Percentiles rank a stretch among this genome's conserved stretches.
These are phyloP conservation scores for Claviceps spartinae DNA, from an alignment of 2,329 filamentous ascomycete genomes.

Conservation along the genomic window DNA sequence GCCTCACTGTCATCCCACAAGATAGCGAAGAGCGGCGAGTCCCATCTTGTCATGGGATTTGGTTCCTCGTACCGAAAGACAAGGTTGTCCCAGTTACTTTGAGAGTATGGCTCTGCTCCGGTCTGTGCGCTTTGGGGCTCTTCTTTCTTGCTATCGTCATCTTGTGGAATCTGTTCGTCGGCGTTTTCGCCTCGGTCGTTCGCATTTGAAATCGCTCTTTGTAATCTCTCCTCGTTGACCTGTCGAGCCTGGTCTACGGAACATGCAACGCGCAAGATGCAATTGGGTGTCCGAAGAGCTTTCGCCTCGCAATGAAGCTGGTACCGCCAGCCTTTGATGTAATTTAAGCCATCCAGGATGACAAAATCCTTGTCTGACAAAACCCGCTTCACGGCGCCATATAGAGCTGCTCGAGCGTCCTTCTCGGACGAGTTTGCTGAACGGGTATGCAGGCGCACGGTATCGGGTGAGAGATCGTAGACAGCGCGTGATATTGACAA, in stretches of 20 bases:
- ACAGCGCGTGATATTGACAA: constrained; percentile 56
- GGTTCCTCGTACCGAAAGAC: constrained; percentile 78
- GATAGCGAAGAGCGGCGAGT: constrained; percentile 68
- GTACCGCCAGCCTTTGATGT: constrained; percentile 84
- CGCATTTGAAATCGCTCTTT: constrained; percentile 5
- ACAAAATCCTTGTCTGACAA: constrained; percentile 63
- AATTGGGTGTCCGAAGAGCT: constrained; percentile 60
- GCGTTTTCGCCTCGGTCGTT: constrained; percentile 4
- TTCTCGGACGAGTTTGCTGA: constrained; percentile 68
- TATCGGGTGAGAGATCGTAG: constrained; percentile 48
- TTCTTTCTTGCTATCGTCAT: not conserved
- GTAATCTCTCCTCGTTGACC: constrained; percentile 48
- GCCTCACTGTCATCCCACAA: constrained; percentile 59
- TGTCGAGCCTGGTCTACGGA: constrained; percentile 34
- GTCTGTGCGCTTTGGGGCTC: not conserved
- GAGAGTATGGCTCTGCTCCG: constrained; percentile 32
- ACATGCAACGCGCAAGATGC: constrained; percentile 55
- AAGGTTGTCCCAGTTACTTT: constrained; percentile 60
- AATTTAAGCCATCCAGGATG: constrained; percentile 68
- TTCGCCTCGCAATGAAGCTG: constrained; percentile 79
- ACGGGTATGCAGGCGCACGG: constrained; percentile 44
- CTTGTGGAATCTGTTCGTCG: not conserved
- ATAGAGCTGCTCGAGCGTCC: constrained; percentile 63
- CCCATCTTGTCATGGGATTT: constrained; percentile 74
- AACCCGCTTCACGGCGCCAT: constrained; percentile 65